phyloP scores from a whole-genome alignment of 257 asterid species.

The Ophiorrhiza pumila region DNA sequence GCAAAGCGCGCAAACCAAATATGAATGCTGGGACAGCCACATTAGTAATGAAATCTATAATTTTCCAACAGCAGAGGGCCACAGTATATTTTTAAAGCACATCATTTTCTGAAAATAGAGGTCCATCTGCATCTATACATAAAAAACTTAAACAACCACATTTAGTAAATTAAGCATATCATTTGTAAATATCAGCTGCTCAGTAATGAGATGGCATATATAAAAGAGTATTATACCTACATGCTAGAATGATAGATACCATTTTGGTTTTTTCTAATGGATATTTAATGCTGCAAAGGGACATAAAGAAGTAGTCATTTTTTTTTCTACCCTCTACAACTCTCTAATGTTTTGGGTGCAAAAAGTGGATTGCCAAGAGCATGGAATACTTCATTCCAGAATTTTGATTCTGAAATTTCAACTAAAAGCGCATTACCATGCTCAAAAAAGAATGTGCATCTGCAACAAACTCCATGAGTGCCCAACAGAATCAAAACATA shows the following conservation, averaged over 20 bases:
- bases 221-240: not conserved
- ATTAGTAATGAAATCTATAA: not conserved
- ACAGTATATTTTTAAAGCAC: not conserved
- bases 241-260: not conserved
- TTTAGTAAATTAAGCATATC: not conserved
- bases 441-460: not conserved
- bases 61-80: not conserved
- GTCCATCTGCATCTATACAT: not conserved
- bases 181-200: not conserved
- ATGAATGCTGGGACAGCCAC: not conserved
- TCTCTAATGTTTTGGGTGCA: not conserved
- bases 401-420: not conserved
- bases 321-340: not conserved
- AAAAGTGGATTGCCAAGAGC: slow-evolving; percentile 4
- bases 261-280: not conserved
- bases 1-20: not conserved
- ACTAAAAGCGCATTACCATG: not conserved
- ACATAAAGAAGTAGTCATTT: not conserved
- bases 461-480: not conserved
- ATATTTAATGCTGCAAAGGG: not conserved
- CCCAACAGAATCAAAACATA: slow-evolving; percentile 23
- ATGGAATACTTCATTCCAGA: not conserved
- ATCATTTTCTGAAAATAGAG: not conserved
- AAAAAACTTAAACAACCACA: not conserved
- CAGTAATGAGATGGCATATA: not conserved